Base-by-base conservation (phyloP, 805 yeast genomes). In the Zygosaccharomyces siamensis region DNA sequence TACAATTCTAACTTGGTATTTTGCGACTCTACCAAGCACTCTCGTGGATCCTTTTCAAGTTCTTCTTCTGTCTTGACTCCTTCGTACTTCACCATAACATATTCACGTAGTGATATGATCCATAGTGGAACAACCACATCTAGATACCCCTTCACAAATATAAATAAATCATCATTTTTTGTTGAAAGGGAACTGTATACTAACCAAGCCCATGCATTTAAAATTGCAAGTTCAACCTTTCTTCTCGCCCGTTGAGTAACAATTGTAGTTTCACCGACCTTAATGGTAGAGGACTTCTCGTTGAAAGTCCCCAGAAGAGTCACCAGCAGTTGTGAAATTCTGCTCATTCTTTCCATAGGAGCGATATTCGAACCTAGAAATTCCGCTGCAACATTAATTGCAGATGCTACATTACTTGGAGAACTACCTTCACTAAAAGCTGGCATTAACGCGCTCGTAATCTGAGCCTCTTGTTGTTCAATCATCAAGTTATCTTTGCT, bases 391-490 rank as follows among this genome's bases (percentile, higher is more conserved):
- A 89, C 85, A 36, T 79, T 78, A 31, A 92, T 77, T 0, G 97
- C 96, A 46, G 78, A 78, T 20, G 86, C 78, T 1, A 92, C 89
- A 0, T 89, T 76, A 32, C 77, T 77, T 1, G 95, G 80, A 10
- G 84, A 82, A 48, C 89, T 83, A 16, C 83, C 90, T 3, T 76
- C 71, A 30, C 76, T 77, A 68, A 93, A 92, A 8, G 95, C 88
- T 0, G 97, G 96, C 43, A 89, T 78, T 48, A 92, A 73, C 0
- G 98, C 95, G 49, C 96, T 84, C 7, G 87, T 83, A 7, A 93
- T 87, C 58, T 89, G 97, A 0, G 98, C 98, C 59, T 93, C 97
- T 60, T 86, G 96, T 66, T 90, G 97, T 55, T 87, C 96, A 38
- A 92, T 69, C 7, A 89, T 73, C 0, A 92, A 78, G 12, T 78